Percentiles rank a stretch among this genome's conserved stretches.
These are phyloP conservation scores for Solanum pennellii DNA, from an alignment of 257 asterid genomes.

Conservation along the genomic window DNA sequence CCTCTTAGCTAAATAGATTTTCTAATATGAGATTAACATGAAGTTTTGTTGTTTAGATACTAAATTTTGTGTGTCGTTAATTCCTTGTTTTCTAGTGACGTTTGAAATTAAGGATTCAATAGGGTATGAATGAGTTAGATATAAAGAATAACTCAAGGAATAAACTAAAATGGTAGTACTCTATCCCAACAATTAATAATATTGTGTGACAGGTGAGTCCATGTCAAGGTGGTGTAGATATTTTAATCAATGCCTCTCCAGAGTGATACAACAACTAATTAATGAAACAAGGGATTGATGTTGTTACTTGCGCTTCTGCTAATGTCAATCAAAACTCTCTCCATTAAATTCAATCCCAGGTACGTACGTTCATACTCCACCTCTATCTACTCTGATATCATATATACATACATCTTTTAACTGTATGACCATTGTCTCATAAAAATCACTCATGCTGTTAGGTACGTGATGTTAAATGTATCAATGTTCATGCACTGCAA, in stretches of 20 bases:
- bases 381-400: background rate
- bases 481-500: constrained; percentile 2
- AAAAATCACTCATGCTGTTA: background rate
- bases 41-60: background rate
- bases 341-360: constrained; percentile 39
- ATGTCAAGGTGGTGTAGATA: constrained; percentile 29
- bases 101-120: background rate
- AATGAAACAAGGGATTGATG: constrained; percentile 12
- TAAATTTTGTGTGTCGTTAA: background rate
- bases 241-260: constrained; percentile 26
- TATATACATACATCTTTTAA: background rate
- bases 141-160: background rate
- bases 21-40: background rate
- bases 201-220: constrained; percentile 19
- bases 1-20: background rate
- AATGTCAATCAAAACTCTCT: constrained; percentile 17
- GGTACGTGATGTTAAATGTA: background rate
- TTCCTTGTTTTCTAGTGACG: background rate
- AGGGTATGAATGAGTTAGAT: constrained; percentile 8
- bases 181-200: background rate
- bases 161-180: background rate
- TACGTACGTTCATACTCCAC: background rate
- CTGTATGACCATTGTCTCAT: background rate
- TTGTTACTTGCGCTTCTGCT: constrained; percentile 28
- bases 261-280: constrained; percentile 20